A percentile compares a stretch with the other conserved stretches of the same genome.
Evolutionary conservation across 129 eudicot species (phyloP).

Genomic region (Saposhnikovia divaricata): DNA sequence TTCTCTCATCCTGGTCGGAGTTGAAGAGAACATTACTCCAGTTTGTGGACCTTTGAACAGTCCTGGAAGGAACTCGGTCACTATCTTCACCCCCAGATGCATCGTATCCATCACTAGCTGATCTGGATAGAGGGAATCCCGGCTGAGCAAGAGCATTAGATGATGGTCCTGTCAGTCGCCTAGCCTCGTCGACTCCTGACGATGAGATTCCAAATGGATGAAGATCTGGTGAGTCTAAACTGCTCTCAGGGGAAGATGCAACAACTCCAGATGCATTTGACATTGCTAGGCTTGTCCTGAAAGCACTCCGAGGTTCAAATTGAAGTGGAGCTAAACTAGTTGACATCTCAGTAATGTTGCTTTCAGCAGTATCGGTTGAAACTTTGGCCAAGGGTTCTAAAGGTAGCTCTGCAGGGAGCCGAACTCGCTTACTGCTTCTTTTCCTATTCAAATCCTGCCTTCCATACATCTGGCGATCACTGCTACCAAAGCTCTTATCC

Average conservation of each 20-base stretch:
- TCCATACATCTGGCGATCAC: constrained; percentile 42
- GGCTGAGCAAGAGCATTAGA: constrained; percentile 19
- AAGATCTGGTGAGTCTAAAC: constrained; percentile 77
- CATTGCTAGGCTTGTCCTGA: constrained; percentile 26
- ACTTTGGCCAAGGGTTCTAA: not conserved
- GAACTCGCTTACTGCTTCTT: constrained; percentile 30
- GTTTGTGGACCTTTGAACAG: constrained; percentile 39
- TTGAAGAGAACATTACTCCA: constrained; percentile 65
- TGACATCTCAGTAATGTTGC: constrained; percentile 9
- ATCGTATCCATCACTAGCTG: constrained; percentile 96
- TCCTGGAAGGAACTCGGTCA: constrained; percentile 71
- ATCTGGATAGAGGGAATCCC: constrained; percentile 64
- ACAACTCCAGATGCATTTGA: constrained; percentile 36
- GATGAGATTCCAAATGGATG: constrained; percentile 72
- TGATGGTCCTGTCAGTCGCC: constrained; percentile 37
- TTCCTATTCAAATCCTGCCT: constrained; percentile 50
- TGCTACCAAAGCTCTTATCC: constrained; percentile 67
- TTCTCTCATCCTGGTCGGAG: constrained; percentile 41
- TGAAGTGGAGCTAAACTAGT: constrained; percentile 8
- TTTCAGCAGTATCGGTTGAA: constrained; percentile 7
- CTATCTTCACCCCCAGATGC: constrained; percentile 99
- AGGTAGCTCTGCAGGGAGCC: constrained; percentile 8
- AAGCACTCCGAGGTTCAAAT: constrained; percentile 1
- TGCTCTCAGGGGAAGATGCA: constrained; percentile 87
- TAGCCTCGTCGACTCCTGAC: constrained; percentile 48